These are phyloP conservation scores for Theileria orientalis DNA, from an alignment of 169 alveolate genomes.

Conservation along the genomic window DNA sequence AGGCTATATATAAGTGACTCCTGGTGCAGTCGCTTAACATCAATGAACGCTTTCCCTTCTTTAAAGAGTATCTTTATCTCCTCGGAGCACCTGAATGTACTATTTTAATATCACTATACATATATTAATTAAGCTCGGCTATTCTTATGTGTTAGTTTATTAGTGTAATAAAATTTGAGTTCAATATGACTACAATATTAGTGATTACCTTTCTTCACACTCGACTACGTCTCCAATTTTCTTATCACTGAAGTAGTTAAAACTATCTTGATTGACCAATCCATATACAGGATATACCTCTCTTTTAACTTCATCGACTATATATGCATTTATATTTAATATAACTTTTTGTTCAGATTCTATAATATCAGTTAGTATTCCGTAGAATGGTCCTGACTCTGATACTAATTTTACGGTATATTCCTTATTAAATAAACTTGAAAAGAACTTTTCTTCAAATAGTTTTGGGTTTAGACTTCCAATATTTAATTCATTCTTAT, in stretches of 20 bases:
- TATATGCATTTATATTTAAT: slow-evolving; percentile 6
- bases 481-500: not conserved
- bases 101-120: not conserved
- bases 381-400: not conserved
- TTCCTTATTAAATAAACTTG: not conserved
- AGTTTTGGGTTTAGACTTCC: slow-evolving; percentile 20
- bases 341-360: not conserved
- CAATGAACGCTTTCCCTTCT: slow-evolving; percentile 17
- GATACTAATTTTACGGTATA: not conserved
- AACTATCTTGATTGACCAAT: slow-evolving; percentile 23
- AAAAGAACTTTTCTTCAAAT: slow-evolving; percentile 16
- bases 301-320: not conserved
- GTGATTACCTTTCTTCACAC: slow-evolving; percentile 2
- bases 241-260: slow-evolving; percentile 32
- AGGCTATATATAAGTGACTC: slow-evolving; percentile 42
- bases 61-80: not conserved
- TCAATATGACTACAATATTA: not conserved
- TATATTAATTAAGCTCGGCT: not conserved
- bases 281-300: slow-evolving; percentile 42
- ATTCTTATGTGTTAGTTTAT: not conserved
- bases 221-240: slow-evolving; percentile 33
- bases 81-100: not conserved
- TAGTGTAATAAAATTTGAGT: too few species aligned
- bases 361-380: not conserved
- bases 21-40: slow-evolving; percentile 42